A percentile compares a stretch with the other conserved stretches of the same genome.
Conservation (phyloP, 1,284 basidiomycete genomes). For the Sutorius eximius region DNA sequence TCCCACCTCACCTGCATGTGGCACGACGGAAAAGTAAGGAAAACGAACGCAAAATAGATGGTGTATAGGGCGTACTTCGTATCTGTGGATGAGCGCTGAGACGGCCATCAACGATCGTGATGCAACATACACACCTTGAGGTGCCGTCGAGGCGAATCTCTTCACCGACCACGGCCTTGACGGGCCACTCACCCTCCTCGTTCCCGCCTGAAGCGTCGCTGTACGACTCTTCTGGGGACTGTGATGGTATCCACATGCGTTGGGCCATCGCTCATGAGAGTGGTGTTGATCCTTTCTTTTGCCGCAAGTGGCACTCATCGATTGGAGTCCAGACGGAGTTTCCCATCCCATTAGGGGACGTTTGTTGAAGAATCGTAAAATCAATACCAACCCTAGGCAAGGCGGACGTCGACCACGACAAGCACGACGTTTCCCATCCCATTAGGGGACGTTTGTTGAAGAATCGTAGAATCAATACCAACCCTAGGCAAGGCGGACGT, state of each 20-base stretch:
- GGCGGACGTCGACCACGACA: not conserved
- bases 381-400: not conserved
- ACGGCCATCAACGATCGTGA: not conserved
- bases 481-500: not conserved
- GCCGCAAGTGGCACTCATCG: not conserved
- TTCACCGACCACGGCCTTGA: conserved; percentile 40
- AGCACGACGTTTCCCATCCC: not conserved
- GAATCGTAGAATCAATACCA: not conserved
- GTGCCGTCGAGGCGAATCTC: conserved; percentile 37
- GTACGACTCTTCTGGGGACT: conserved; percentile 37
- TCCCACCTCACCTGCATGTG: conserved; percentile 41
- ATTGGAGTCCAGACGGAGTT: not conserved
- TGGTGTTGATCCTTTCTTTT: not conserved
- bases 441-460: not conserved
- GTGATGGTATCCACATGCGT: conserved; percentile 32
- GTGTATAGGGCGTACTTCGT: conserved; percentile 32
- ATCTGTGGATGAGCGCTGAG: conserved; percentile 25
- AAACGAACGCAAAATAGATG: not conserved
- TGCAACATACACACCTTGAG: conserved; percentile 27
- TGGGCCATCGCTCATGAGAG: not conserved
- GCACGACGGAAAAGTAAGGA: not conserved
- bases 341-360: not conserved
- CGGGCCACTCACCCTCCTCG: conserved; percentile 36
- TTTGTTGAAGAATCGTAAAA: not conserved
- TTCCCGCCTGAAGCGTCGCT: conserved; percentile 34